phyloP scores from a whole-genome alignment of 352 stramenopile species.

The Phytophthora capsici region DNA sequence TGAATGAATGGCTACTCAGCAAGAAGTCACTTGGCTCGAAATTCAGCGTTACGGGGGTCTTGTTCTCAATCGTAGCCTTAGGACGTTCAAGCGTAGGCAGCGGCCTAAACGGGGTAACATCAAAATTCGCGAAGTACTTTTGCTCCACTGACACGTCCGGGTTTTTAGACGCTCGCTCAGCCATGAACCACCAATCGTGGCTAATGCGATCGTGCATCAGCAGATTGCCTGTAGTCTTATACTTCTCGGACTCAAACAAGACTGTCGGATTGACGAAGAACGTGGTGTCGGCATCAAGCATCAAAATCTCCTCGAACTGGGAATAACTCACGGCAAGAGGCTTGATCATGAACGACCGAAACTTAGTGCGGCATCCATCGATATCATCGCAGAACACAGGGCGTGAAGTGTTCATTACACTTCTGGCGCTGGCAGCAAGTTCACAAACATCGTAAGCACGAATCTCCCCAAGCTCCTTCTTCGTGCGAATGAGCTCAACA shows the following conservation, averaged over 20 bases:
- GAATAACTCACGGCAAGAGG: conserved; percentile 57
- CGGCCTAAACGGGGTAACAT: conserved; percentile 31
- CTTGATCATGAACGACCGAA: conserved; percentile 66
- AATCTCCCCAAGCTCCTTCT: conserved; percentile 34
- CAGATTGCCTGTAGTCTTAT: conserved; percentile 51
- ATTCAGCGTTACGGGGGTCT: conserved; percentile 24
- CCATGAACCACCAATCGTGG: conserved; percentile 41
- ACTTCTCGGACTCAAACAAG: conserved; percentile 59
- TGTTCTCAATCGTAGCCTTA: conserved; percentile 31
- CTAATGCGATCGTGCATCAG: conserved; percentile 69
- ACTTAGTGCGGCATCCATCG: conserved; percentile 44
- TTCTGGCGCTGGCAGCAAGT: conserved; percentile 35
- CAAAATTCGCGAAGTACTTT: conserved; percentile 36
- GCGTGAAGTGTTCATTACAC: conserved; percentile 27
- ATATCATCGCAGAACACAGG: conserved; percentile 54
- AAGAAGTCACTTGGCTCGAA: conserved; percentile 41
- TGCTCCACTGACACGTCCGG: conserved; percentile 32
- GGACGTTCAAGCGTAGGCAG: conserved; percentile 26
- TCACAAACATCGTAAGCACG: conserved; percentile 44
- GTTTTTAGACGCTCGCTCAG: conserved; percentile 15
- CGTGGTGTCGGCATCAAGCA: conserved; percentile 67
- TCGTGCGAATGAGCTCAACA: conserved; percentile 40
- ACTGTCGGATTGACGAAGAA: conserved; percentile 61
- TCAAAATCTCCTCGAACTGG: conserved; percentile 64
- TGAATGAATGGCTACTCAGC: conserved; percentile 43